A percentile compares a stretch with the other conserved stretches of the same genome.
phyloP scores from a whole-genome alignment of 1,284 basidiomycete genomes.

The Afroboletus lepidellus region DNA sequence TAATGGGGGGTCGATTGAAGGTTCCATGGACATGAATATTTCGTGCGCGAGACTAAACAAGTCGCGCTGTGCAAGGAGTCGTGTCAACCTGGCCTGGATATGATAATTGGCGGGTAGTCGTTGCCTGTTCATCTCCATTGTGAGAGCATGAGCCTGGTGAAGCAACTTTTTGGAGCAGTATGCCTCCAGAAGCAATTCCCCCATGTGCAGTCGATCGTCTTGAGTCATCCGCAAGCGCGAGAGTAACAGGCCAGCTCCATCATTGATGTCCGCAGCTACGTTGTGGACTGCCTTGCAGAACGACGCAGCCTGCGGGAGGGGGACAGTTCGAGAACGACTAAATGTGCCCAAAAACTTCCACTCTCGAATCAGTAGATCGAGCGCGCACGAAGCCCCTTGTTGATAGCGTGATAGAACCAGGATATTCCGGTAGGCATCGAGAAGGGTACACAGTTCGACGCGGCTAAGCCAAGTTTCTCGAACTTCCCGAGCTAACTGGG shows the following conservation, averaged over 20 bases:
- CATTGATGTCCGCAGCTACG: conserved; percentile 30
- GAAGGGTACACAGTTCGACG: conserved; percentile 21
- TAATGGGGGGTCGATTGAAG: conserved; percentile 19
- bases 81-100: conserved; percentile 41
- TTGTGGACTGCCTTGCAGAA: conserved; percentile 36
- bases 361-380: conserved; percentile 46
- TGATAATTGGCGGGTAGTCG: conserved; percentile 30
- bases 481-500: conserved; percentile 26
- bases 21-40: conserved; percentile 38
- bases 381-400: conserved; percentile 36
- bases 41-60: conserved; percentile 44
- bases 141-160: conserved; percentile 44
- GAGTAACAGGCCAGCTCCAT: conserved; percentile 38
- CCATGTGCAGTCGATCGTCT: conserved; percentile 34
- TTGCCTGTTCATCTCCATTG: conserved; percentile 41
- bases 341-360: conserved; percentile 41
- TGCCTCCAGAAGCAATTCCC: conserved; percentile 42
- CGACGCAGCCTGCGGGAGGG: conserved; percentile 18
- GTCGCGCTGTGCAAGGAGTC: conserved; percentile 43
- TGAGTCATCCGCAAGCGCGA: conserved; percentile 28
- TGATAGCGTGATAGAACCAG: conserved; percentile 39
- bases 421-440: conserved; percentile 42
- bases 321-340: conserved; percentile 17
- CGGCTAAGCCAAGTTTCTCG: conserved; percentile 16
- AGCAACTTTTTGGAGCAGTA: conserved; percentile 35